phyloP scores from a whole-genome alignment of 495 filamentous ascomycete species.

The Achaetomiella virescens region DNA sequence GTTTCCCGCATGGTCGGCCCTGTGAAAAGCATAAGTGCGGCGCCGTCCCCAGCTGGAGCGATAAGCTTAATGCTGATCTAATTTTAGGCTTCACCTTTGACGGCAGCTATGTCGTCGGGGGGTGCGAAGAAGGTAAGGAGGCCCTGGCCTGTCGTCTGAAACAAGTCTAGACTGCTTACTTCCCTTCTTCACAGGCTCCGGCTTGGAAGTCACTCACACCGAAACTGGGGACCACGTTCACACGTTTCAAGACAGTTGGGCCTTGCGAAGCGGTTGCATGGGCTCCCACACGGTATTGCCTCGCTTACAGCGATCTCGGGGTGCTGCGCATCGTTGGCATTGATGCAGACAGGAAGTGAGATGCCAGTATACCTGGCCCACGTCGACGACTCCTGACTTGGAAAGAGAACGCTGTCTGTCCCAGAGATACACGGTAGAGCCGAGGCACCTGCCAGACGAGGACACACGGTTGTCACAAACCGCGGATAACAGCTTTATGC shows the following conservation, averaged over 20 bases:
- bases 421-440: too few relatives aligned
- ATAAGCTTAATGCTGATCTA: constrained; percentile 17
- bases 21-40: constrained; percentile 68
- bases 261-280: constrained; percentile 67
- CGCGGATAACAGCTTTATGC: too few relatives aligned
- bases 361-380: constrained; percentile 7
- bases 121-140: constrained; percentile 67
- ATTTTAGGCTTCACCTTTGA: constrained; percentile 71
- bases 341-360: constrained; percentile 38
- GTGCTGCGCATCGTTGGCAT: constrained; percentile 76
- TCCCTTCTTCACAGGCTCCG: constrained; percentile 33
- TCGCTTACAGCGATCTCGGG: constrained; percentile 80
- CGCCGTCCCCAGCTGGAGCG: neutral
- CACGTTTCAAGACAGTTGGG: constrained; percentile 63
- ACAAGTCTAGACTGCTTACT: constrained; percentile 4
- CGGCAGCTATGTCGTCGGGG: constrained; percentile 78
- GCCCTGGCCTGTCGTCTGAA: neutral
- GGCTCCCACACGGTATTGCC: constrained; percentile 83
- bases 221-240: constrained; percentile 85
- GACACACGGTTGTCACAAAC: too few relatives aligned
- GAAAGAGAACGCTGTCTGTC: neutral
- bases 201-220: constrained; percentile 70
- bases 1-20: constrained; percentile 70
- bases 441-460: too few relatives aligned
- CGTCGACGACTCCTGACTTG: neutral